These are phyloP conservation scores for Chromera velia DNA, from an alignment of 73 alveolate species.

Conservation along the genomic window DNA sequence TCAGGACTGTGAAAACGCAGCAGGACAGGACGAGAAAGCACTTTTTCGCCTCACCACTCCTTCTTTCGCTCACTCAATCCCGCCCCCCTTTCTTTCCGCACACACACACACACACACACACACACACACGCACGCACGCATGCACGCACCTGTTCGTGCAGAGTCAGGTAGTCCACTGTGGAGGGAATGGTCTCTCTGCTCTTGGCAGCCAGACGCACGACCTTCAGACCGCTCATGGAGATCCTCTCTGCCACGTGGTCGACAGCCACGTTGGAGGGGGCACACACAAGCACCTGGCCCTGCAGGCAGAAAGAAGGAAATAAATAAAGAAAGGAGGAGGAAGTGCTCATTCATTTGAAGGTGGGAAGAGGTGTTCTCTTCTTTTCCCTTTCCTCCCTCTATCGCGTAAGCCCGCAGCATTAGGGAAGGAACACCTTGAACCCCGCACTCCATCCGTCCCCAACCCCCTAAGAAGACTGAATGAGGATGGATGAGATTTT, in stretches of 20 bases:
- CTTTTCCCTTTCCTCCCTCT: background rate
- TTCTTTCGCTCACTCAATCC: no score
- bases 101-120: no score
- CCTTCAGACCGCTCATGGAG: conserved; percentile 65
- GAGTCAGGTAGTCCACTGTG: conserved; percentile 87
- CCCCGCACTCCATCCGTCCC: no score
- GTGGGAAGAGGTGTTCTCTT: background rate
- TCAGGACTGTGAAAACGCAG: no score
- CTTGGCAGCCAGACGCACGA: conserved; percentile 91
- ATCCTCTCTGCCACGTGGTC: conserved; percentile 86
- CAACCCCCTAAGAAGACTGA: no score
- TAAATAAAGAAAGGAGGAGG: background rate
- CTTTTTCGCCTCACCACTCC: no score
- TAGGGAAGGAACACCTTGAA: no score
- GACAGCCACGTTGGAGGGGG: conserved; percentile 98
- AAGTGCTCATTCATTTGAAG: background rate
- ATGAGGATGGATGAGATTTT: no score
- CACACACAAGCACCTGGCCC: conserved; percentile 95
- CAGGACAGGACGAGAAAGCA: no score
- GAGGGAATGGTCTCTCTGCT: conserved; percentile 94
- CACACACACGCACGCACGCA: background rate
- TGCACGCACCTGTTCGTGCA: conserved; percentile 62
- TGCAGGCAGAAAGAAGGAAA: no score
- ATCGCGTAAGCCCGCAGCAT: no score
- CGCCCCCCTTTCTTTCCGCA: no score